phyloP scores from a whole-genome alignment of 2,329 filamentous ascomycete species.

The Hypoxylon sp. region DNA sequence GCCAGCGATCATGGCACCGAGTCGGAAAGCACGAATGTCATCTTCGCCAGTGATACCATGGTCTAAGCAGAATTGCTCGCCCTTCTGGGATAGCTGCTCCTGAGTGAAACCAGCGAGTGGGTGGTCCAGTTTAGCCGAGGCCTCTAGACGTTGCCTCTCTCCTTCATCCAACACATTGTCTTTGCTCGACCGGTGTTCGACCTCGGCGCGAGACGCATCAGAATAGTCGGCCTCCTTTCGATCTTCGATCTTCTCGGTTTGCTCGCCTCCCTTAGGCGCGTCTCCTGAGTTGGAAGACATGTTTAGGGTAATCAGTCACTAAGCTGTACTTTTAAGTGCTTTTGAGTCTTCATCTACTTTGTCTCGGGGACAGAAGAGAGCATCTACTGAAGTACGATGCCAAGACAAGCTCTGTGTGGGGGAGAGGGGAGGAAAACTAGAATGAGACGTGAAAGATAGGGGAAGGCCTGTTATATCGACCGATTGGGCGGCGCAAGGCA shows the following conservation, averaged over 20 bases:
- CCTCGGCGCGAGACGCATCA: conserved; percentile 41
- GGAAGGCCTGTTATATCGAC: conserved; percentile 23
- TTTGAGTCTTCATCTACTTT: conserved; percentile 1
- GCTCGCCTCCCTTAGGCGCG: conserved; percentile 13
- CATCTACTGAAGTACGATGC: conserved; percentile 5
- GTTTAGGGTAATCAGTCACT: conserved; percentile 4
- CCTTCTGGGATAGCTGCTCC: conserved; percentile 62
- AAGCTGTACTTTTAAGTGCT: not conserved
- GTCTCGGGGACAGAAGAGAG: not conserved
- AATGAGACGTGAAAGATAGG: conserved; percentile 12
- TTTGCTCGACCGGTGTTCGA: conserved; percentile 39
- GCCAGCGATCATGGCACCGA: conserved; percentile 67
- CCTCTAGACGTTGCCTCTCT: conserved; percentile 46
- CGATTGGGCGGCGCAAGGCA: conserved; percentile 4
- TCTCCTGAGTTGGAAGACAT: conserved; percentile 33
- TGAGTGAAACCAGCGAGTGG: conserved; percentile 52
- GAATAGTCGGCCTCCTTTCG: conserved; percentile 41
- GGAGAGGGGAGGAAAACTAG: conserved; percentile 6
- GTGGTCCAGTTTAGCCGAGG: conserved; percentile 51
- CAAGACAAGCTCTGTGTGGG: conserved; percentile 2
- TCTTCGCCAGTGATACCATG: conserved; percentile 63
- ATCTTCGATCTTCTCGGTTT: conserved; percentile 20
- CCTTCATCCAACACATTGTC: conserved; percentile 38
- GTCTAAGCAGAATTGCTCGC: conserved; percentile 64
- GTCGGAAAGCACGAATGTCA: conserved; percentile 65